Evolutionary conservation across 768 basidiomycete genomes (phyloP).

Genomic region (Sarcodon aspratus): DNA sequence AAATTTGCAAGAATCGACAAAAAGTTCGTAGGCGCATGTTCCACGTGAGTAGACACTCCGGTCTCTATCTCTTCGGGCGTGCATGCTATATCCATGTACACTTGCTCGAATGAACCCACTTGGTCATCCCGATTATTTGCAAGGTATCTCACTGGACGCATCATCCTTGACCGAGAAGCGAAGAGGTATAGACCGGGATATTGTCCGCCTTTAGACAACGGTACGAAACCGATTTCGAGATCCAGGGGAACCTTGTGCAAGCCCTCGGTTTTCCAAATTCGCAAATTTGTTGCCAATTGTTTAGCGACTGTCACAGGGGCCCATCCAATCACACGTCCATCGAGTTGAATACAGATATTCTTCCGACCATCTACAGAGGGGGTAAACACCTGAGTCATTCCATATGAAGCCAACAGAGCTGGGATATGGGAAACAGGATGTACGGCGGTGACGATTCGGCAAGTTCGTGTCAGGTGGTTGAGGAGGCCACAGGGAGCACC

Average conservation of each 20-base stretch:
- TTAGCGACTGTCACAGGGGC: slow-evolving; percentile 62
- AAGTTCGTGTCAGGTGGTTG: slow-evolving; percentile 91
- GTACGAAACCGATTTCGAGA: slow-evolving; percentile 89
- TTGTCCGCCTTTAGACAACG: slow-evolving; percentile 79
- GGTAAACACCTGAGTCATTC: slow-evolving; percentile 89
- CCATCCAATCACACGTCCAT: slow-evolving; percentile 93
- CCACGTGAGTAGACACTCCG: slow-evolving; percentile 80
- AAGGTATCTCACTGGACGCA: slow-evolving; percentile 93
- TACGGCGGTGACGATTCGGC: slow-evolving; percentile 76
- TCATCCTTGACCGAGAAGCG: slow-evolving; percentile 81
- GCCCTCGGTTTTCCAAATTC: slow-evolving; percentile 92
- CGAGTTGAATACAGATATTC: slow-evolving; percentile 87
- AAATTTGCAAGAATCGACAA: slow-evolving; percentile 94
- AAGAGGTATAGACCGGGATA: slow-evolving; percentile 96
- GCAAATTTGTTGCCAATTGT: slow-evolving; percentile 74
- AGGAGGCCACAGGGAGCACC: slow-evolving; percentile 95
- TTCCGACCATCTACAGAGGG: slow-evolving; percentile 69
- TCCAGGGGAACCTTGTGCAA: slow-evolving; percentile 77
- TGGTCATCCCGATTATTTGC: slow-evolving; percentile 80
- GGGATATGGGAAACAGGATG: slow-evolving; percentile 74
- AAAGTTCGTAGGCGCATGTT: slow-evolving; percentile 91
- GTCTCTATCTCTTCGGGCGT: slow-evolving; percentile 71
- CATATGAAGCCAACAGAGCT: slow-evolving; percentile 69
- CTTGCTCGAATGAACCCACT: slow-evolving; percentile 95
- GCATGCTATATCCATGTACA: slow-evolving; percentile 97